These are phyloP conservation scores for Penicillium lagena DNA, from an alignment of 495 filamentous ascomycete species.

Conservation along the genomic window DNA sequence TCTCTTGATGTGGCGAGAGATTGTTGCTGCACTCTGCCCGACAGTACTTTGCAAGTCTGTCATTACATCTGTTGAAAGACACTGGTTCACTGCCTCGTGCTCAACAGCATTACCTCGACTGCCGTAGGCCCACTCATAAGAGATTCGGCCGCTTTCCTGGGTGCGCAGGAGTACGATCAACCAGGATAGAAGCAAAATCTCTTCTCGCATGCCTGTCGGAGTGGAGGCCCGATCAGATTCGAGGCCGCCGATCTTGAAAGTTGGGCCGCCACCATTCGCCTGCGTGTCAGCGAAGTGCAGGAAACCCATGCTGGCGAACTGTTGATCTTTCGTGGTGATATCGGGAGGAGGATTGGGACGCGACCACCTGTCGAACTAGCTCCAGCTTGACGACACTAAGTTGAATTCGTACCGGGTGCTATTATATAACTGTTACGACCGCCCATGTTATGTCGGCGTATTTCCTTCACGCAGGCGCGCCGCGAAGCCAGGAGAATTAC, in stretches of 20 bases:
- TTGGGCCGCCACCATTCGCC: conserved; percentile 3
- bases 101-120: not conserved
- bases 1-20: conserved; percentile 12
- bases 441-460: too few species aligned
- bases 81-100: not conserved
- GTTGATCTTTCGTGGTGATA: conserved; percentile 7
- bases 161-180: conserved; percentile 32
- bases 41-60: conserved; percentile 17
- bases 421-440: too few species aligned
- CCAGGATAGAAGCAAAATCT: conserved; percentile 39
- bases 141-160: conserved; percentile 27
- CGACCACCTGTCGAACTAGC: not conserved
- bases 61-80: conserved; percentile 15
- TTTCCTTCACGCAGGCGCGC: too few species aligned
- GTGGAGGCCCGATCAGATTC: conserved; percentile 5
- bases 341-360: conserved; percentile 2
- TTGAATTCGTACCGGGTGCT: too few species aligned
- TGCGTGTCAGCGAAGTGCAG: conserved; percentile 11
- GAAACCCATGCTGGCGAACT: conserved; percentile 20
- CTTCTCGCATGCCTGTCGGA: conserved; percentile 27
- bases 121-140: conserved; percentile 32
- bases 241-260: conserved; percentile 14
- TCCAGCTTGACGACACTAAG: too few species aligned
- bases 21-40: conserved; percentile 9
- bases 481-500: too few species aligned